Percentiles rank a stretch among this genome's conserved stretches.
These are phyloP conservation scores for Backusella westeae DNA, from an alignment of 192 early-diverging fungal genomes.

Conservation along the genomic window DNA sequence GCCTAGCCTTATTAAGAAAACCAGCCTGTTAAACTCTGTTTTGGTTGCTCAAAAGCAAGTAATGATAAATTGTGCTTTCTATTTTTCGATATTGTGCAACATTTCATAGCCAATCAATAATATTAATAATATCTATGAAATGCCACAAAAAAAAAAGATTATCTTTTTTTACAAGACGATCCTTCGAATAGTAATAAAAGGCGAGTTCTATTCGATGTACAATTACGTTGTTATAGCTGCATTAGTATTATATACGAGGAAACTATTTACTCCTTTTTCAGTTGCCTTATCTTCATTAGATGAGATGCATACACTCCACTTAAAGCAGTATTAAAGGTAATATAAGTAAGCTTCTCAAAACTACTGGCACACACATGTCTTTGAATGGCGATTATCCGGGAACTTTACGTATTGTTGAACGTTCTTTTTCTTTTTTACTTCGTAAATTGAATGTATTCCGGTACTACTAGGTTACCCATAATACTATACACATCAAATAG, in stretches of 20 bases:
- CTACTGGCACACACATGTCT: background rate
- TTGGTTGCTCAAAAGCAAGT: background rate
- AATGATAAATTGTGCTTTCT: background rate
- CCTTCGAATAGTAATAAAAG: background rate
- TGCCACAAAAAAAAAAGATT: background rate
- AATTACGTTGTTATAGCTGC: background rate
- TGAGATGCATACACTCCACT: too few species aligned
- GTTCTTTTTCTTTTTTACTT: background rate
- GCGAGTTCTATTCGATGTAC: background rate
- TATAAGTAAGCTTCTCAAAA: background rate
- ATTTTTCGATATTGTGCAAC: background rate
- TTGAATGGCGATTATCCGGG: constrained; percentile 1
- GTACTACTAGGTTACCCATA: background rate
- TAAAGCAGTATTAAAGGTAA: too few species aligned
- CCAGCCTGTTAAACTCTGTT: background rate
- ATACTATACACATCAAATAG: background rate
- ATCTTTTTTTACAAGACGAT: background rate
- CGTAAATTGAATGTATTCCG: background rate
- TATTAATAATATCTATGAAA: background rate
- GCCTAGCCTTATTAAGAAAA: background rate
- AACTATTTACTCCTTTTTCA: background rate
- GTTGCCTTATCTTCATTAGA: too few species aligned
- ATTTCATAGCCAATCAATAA: background rate
- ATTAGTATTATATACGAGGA: background rate
- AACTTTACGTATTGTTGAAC: background rate